Evolutionary conservation across 2,329 filamentous ascomycete species (phyloP).

Genomic region (Talaromyces amestolkiae): DNA sequence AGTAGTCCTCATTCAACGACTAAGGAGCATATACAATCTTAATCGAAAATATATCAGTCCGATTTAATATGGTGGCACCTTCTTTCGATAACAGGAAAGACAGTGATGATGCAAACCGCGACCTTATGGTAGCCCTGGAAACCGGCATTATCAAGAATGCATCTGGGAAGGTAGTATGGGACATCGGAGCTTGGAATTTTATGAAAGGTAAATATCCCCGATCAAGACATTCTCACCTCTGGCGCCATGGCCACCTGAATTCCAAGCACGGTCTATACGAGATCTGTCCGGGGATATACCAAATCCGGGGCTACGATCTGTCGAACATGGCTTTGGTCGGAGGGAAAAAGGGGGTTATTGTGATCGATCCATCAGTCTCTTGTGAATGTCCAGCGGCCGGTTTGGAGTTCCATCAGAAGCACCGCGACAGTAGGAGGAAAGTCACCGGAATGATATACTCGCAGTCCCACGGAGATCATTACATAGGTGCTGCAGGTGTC

Average conservation of each 20-base stretch:
- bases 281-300: neutral
- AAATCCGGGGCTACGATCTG: neutral
- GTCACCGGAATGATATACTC: neutral
- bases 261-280: neutral
- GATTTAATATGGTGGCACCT: neutral
- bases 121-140: neutral
- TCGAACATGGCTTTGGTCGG: neutral
- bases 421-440: neutral
- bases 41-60: neutral
- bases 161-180: neutral
- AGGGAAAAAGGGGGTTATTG: neutral
- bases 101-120: neutral
- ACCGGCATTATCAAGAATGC: neutral
- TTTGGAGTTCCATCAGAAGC: neutral
- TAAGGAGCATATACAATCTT: neutral
- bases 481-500: neutral
- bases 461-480: neutral
- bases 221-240: neutral
- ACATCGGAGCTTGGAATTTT: neutral
- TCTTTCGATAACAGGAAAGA: neutral
- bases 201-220: neutral
- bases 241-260: neutral
- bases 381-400: neutral
- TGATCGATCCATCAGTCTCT: neutral
- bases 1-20: neutral